Percentiles rank a stretch among this genome's conserved stretches.
Conservation (phyloP, 1,139 yeast species). For the Suhomyces choctaworum region DNA sequence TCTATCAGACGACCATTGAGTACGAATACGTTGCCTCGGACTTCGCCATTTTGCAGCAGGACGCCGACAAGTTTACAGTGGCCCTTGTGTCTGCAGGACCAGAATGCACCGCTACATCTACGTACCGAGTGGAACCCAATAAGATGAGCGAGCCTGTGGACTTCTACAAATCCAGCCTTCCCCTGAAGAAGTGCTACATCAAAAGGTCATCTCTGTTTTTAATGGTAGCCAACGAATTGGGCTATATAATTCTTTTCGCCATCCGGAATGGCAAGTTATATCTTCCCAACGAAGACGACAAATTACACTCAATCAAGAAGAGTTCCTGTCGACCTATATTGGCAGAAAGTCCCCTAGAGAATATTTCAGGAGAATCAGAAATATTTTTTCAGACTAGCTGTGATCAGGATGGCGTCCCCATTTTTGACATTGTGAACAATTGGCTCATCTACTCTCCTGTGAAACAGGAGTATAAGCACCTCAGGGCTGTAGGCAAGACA, state of each 20-base stretch:
- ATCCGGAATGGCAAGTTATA: slow-evolving; percentile 15
- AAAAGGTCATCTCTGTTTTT: slow-evolving; percentile 25
- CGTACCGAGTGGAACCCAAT: background rate
- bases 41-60: slow-evolving; percentile 2
- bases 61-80: background rate
- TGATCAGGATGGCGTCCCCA: slow-evolving; percentile 35
- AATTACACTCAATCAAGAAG: slow-evolving; percentile 25
- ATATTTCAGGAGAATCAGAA: slow-evolving; percentile 21
- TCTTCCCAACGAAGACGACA: slow-evolving; percentile 21
- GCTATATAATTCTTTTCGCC: slow-evolving; percentile 24
- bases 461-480: slow-evolving; percentile 34
- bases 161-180: background rate
- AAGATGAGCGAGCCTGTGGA: background rate
- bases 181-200: slow-evolving; percentile 13
- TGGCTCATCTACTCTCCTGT: slow-evolving; percentile 54
- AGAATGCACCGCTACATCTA: background rate
- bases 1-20: slow-evolving; percentile 9
- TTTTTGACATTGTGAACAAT: slow-evolving; percentile 52
- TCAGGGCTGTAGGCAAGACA: slow-evolving; percentile 22
- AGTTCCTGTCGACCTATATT: slow-evolving; percentile 28
- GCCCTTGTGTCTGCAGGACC: background rate
- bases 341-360: slow-evolving; percentile 10
- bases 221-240: slow-evolving; percentile 26
- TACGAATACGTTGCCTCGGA: background rate
- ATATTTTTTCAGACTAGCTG: slow-evolving; percentile 37